phyloP scores from a whole-genome alignment of 2,329 filamentous ascomycete genomes.

The Rhynchosporium agropyri region DNA sequence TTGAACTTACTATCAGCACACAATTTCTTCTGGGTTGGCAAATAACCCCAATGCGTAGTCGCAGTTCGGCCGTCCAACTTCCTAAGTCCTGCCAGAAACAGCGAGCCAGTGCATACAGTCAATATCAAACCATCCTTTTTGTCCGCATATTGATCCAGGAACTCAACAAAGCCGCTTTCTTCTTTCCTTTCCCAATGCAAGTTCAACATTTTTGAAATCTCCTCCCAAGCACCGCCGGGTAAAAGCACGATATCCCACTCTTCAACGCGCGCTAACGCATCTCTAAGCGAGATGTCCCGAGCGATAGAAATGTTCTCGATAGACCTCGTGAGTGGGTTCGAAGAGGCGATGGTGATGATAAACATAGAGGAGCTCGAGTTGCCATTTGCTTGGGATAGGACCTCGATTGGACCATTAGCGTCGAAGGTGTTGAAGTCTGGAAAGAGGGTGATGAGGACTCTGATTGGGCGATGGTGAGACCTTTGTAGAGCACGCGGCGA shows the following conservation, averaged over 20 bases:
- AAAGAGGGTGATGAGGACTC: slow-evolving; percentile 16
- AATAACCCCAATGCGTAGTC: slow-evolving; percentile 11
- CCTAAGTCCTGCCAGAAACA: slow-evolving; percentile 10
- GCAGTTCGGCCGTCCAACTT: slow-evolving; percentile 3
- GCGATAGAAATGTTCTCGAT: slow-evolving; percentile 5
- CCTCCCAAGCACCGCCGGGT: slow-evolving; percentile 4
- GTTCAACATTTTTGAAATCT: slow-evolving; percentile 2
- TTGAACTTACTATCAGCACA: slow-evolving; percentile 1
- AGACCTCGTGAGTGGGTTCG: neutral
- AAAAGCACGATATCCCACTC: slow-evolving; percentile 17
- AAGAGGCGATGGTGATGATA: neutral
- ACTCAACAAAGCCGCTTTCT: neutral
- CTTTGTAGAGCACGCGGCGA: slow-evolving; percentile 4
- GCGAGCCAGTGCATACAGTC: slow-evolving; percentile 8
- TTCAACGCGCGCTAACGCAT: slow-evolving; percentile 4
- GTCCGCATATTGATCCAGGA: slow-evolving; percentile 3
- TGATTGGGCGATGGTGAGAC: neutral
- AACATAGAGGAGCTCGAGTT: neutral
- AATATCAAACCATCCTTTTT: slow-evolving; percentile 7
- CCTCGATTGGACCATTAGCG: slow-evolving; percentile 14
- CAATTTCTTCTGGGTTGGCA: neutral
- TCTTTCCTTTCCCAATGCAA: neutral
- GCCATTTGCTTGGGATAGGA: slow-evolving; percentile 12
- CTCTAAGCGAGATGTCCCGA: slow-evolving; percentile 7
- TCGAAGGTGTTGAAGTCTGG: slow-evolving; percentile 17